Evolutionary conservation across 176 grass and related monocot species (phyloP), one percentile per base, ranked within the genome.

Genomic region (Carex parvula): DNA sequence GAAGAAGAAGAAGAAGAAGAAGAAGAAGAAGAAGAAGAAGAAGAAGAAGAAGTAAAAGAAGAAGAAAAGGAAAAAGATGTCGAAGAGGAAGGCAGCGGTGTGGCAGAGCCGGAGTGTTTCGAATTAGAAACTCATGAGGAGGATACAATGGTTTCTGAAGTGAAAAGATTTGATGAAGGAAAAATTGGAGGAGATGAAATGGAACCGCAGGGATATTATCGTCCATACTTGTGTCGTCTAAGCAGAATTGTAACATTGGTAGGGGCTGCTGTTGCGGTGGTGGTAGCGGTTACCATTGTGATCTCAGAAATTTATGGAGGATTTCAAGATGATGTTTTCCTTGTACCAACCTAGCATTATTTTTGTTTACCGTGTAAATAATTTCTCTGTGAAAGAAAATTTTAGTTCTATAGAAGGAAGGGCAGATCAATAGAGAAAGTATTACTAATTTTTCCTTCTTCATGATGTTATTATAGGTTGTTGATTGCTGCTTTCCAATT

Each of bases 261-360:
- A 9, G 80, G 21, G 14, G 39, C 41, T 9, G 46, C 48, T 2
- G 20, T 22, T 18, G 21, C 64, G 7, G 46, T 52, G 18, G 44
- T 13, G 0, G 17, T 11, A 10, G 80, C 62, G 1, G 4, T 29
- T 30, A 68, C 63, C 15, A 2, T 67, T 4, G 10, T 59, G 15
- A 68, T 83, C 60, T 68, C 41, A 17, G 15, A 65, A 52, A 14
- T 62, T 44, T 66, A 68, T 83, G 61, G 80, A 55, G 80, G 60
- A 10, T 83, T 83, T 83, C 35, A 68, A 24, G 80, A 83, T 17
- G 62, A 67, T 15, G 17, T 67, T 83, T 67, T 52, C 14, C 6
- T 55, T 17, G 41, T 65, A 83, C 80, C 80, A 54, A 83, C 80
- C 9, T 83, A 83, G 63, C 21, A 50, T 67, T 52, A 8, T 66